Percentiles rank a stretch among this genome's conserved stretches.
phyloP scores from a whole-genome alignment of 2,329 filamentous ascomycete genomes.

The Phialophora expanda region DNA sequence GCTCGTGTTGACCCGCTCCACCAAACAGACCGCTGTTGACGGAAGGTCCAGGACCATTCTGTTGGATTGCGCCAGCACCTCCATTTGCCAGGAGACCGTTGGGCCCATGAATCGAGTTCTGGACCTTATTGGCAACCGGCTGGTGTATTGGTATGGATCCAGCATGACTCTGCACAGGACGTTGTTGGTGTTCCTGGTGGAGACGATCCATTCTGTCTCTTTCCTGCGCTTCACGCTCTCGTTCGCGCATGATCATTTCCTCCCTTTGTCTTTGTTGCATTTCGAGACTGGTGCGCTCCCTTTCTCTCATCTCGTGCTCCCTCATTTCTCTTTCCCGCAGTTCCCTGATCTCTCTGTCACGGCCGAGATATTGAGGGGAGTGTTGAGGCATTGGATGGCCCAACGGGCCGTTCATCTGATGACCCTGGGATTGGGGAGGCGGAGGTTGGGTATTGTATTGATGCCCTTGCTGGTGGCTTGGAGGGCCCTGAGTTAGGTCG shows the following conservation, averaged over 20 bases:
- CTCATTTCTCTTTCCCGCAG: conserved; percentile 61
- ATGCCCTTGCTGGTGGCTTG: conserved; percentile 48
- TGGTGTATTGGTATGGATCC: conserved; percentile 92
- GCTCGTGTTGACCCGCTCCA: conserved; percentile 45
- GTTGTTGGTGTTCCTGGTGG: conserved; percentile 66
- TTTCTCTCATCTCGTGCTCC: conserved; percentile 63
- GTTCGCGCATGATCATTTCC: conserved; percentile 63
- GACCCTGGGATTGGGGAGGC: conserved; percentile 35
- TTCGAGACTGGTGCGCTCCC: conserved; percentile 59
- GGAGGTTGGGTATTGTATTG: conserved; percentile 51
- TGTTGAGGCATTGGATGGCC: conserved; percentile 37
- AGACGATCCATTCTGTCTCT: conserved; percentile 63
- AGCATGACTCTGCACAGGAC: conserved; percentile 83
- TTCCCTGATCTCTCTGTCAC: conserved; percentile 50
- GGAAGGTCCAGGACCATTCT: conserved; percentile 61
- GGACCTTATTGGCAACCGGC: conserved; percentile 81
- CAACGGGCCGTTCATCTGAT: conserved; percentile 29
- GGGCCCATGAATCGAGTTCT: conserved; percentile 86
- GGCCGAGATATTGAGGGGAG: conserved; percentile 38
- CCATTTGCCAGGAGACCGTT: conserved; percentile 83
- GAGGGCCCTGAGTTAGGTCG: conserved; percentile 53
- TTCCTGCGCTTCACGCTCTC: conserved; percentile 62
- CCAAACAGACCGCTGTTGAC: conserved; percentile 65
- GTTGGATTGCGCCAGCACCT: conserved; percentile 60
- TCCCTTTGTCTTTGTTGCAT: conserved; percentile 48